Conservation (phyloP, 352 stramenopile genomes). For the Phytophthora hybrid region DNA sequence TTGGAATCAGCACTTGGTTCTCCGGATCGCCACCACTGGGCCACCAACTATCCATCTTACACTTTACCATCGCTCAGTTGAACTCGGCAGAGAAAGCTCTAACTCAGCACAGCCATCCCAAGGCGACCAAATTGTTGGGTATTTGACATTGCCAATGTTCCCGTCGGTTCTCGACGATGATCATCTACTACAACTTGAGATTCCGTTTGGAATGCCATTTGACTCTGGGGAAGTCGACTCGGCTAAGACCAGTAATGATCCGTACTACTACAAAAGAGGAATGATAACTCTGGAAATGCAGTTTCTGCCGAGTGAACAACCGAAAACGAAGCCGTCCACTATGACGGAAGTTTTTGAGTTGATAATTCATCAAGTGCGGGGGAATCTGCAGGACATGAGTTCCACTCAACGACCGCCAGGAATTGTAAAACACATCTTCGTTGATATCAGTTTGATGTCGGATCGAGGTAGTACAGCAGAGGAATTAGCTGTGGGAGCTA, state of each 20-base stretch:
- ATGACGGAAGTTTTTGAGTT: conserved; percentile 27
- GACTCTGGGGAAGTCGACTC: background rate
- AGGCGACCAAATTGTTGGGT: conserved; percentile 29
- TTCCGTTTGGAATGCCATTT: conserved; percentile 35
- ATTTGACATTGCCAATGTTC: conserved; percentile 44
- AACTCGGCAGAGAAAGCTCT: background rate
- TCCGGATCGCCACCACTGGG: conserved; percentile 20
- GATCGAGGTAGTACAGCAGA: conserved; percentile 8
- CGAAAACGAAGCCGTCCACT: background rate
- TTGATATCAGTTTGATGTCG: conserved; percentile 32
- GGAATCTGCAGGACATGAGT: background rate
- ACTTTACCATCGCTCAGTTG: conserved; percentile 19
- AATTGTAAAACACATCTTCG: conserved; percentile 13
- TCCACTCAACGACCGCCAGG: background rate
- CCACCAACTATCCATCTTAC: conserved; percentile 37
- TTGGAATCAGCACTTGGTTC: conserved; percentile 49
- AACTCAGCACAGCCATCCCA: background rate
- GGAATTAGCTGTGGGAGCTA: conserved; percentile 21
- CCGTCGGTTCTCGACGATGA: conserved; percentile 24
- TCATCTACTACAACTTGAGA: conserved; percentile 42
- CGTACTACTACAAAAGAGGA: conserved; percentile 33
- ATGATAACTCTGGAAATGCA: conserved; percentile 46
- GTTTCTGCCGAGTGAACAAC: conserved; percentile 28
- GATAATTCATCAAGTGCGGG: conserved; percentile 34
- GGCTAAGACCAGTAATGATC: conserved; percentile 7